Evolutionary conservation across 2,329 filamentous ascomycete genomes (phyloP), one percentile per base, ranked within the genome.

Genomic region (Fusarium chuoi): DNA sequence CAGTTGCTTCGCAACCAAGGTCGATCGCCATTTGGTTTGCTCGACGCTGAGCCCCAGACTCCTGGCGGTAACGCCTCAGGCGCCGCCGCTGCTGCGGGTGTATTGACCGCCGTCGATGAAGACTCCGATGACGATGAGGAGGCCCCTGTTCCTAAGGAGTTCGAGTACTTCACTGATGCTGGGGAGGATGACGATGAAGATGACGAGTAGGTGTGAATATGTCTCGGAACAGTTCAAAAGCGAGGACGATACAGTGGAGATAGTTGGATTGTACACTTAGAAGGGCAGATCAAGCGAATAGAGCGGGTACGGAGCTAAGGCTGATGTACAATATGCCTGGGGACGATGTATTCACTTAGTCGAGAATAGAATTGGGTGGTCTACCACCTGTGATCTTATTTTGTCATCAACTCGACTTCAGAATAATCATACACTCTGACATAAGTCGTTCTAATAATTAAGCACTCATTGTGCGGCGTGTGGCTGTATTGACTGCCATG

Each of bases 91-190:
- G 93, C 93, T 0, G 94, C 93, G 0, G 93, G 92, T 63, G 94
- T 97, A 5, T 85, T 98, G 76, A 98, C 93, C 8, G 92, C 95
- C 11, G 90, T 97, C 8, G 95, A 98, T 78, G 96, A 98, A 82
- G 93, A 96, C 77, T 90, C 87, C 15, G 92, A 94, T 70, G 91
- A 87, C 39, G 91, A 89, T 18, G 91, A 93, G 77, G 94, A 96
- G 80, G 94, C 94, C 5, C 84, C 88, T 42, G 81, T 90, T 12
- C 94, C 94, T 10, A 84, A 85, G 17, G 91, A 94, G 58, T 96
- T 96, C 82, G 93, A 96, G 69, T 95, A 96, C 81, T 91, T 92
- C 77, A 91, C 91, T 10, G 93, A 94, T 61, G 88, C 68, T 15
- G 86, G 86, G 55, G 88, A 86, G 6, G 90, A 90, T 49, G 86